Percentiles rank a stretch among this genome's conserved stretches.
Evolutionary conservation across 805 yeast genomes (phyloP).

Genomic region (Nakazawaea holstii): DNA sequence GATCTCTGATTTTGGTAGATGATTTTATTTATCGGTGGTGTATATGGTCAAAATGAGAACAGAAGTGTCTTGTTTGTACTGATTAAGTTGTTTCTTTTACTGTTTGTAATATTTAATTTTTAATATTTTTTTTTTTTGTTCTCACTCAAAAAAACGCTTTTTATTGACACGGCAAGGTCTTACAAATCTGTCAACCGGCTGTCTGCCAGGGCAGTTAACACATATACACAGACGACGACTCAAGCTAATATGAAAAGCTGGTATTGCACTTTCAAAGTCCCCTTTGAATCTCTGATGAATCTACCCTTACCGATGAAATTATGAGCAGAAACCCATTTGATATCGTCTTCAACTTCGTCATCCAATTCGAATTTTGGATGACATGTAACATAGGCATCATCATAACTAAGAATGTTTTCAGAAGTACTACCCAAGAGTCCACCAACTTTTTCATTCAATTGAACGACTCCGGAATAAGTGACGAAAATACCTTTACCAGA

Average conservation of each 20-base stretch:
- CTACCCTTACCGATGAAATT: constrained; percentile 56
- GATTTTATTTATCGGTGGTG: too few species aligned
- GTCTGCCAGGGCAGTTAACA: too few species aligned
- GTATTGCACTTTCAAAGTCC: constrained; percentile 49
- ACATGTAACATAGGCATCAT: constrained; percentile 43
- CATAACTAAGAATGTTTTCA: constrained; percentile 18
- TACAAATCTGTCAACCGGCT: too few species aligned
- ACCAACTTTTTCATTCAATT: constrained; percentile 28
- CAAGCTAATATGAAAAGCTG: constrained; percentile 33
- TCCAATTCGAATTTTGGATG: constrained; percentile 42
- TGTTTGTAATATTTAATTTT: too few species aligned
- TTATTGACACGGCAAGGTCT: too few species aligned
- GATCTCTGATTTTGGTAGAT: too few species aligned
- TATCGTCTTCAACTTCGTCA: constrained; percentile 34
- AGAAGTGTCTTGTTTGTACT: too few species aligned
- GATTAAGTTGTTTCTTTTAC: too few species aligned
- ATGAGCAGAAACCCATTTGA: constrained; percentile 44
- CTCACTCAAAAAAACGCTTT: too few species aligned
- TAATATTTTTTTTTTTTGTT: too few species aligned
- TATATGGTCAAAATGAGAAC: too few species aligned
- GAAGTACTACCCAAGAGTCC: constrained; percentile 22
- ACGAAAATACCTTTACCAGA: constrained; percentile 37
- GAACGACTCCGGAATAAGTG: constrained; percentile 44
- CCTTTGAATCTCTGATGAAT: constrained; percentile 42
- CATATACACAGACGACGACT: too few species aligned